Base-by-base conservation (phyloP, 192 early-diverging fungal genomes). In the Backusella macrospora region DNA sequence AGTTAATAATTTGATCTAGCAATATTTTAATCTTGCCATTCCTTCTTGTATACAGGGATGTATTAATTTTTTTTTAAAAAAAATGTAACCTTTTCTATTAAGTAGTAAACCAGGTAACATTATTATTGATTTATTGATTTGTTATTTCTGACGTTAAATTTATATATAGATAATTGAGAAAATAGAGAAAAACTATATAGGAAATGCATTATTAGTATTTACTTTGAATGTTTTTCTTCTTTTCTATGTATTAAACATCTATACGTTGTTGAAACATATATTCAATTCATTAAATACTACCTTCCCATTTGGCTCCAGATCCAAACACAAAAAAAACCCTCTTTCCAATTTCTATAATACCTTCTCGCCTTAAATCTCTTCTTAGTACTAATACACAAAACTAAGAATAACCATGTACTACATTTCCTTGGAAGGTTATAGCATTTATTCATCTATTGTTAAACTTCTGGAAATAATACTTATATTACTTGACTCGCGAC, bases 261-360 rank as follows among this genome's bases (percentile, higher is more conserved):
- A 7, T 21, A 52, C 10, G 21, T 7, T 7, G 21, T 4, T 52
- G 16, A 52, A 52, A 3, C 10, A 52, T 21, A 8, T 9, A 52
- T 10, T 18, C 15, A 48, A n/a, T 18, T 21, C 49, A 52, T 2
- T 4, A 9, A 10, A 52, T 18, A 52, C 2, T 48, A 48, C 47
- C n/a, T 48, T 52, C 18, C 18, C 49, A 52, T 52, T 52, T 52
- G 49, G 49, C 49, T 21, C 3, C 16, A 52, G 16, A 52, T 52
- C 49, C 52, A 55, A 21, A 55, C 21, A 55, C 49, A 55, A 23
- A 55, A 55, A 55, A 52, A 52, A 52, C 46, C 15, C 46, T 48
- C 16, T 2, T 15, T 23, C 18, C 16, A 55, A 21, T 55, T 55
- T 7, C 18, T 23, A 26, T 26, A 26, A 21, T 59, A 59, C 10